Evolutionary conservation across 1,139 yeast genomes (phyloP), one percentile per base, ranked within the genome.

Genomic region (Chernovozyma sophiae-reginae): DNA sequence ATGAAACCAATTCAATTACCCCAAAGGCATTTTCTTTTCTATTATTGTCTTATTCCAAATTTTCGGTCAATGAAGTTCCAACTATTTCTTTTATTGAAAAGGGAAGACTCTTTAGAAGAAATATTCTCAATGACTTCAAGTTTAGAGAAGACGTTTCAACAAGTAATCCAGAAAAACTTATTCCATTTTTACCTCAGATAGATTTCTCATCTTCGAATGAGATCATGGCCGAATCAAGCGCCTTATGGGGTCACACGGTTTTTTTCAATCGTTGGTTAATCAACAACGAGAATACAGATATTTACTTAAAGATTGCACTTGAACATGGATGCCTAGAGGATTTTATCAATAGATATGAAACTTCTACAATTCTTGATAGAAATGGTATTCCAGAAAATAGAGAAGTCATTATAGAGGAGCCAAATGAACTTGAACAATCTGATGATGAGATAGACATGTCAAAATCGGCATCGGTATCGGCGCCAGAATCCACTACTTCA

Each of bases 221-320:
- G 43, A 62, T 86, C 1, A 43, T 85, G 35, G 81, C 84, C 0
- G 97, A 90, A 58, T 79, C 94, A 0, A 71, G 78, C 39, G 97
- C 97, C 0, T 42, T 90, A 11, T 79, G 94, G 81, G 74, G 74
- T 3, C 81, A 73, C 49, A 58, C 76, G 11, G 44, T 74, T 13
- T 53, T 69, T 29, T 53, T 57, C 31, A 57, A 64, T 33, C 79
- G 78, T 0, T 50, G 57, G 1, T 56, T 68, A 27, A 56, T 84
- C 23, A 72, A 64, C 34, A 51, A 52, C 1, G 62, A 66, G 19
- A 58, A 72, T 8, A 58, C 78, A 14, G 70, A 74, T 31, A 65
- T 79, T 1, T 83, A 70, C 49, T 60, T 86, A 46, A 69, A 69
- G 39, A 68, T 81, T 17, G 77, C 81, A 0, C 65, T 77, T 2